Percentiles rank a stretch among this genome's conserved stretches.
These are phyloP conservation scores for Nannizzia gypsea DNA, from an alignment of 2,329 filamentous ascomycete species.

Conservation along the genomic window DNA sequence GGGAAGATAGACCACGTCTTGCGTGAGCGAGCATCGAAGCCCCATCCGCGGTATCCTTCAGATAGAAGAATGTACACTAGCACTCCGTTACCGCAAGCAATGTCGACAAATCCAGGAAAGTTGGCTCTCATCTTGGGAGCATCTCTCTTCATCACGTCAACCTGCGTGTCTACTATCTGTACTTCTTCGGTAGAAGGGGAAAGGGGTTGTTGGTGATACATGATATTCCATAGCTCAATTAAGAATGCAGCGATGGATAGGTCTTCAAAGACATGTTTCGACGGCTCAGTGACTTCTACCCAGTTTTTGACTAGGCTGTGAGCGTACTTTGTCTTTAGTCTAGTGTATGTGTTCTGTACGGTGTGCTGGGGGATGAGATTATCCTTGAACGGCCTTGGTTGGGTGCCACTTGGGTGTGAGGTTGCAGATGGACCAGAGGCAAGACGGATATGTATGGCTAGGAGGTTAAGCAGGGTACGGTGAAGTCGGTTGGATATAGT, in stretches of 20 bases:
- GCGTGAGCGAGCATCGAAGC: constrained; percentile 76
- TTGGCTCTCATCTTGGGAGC: constrained; percentile 12
- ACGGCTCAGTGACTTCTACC: constrained; percentile 76
- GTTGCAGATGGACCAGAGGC: constrained; percentile 18
- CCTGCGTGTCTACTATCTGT: neutral
- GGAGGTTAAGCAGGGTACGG: constrained; percentile 27
- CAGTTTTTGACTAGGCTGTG: constrained; percentile 58
- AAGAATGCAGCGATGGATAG: constrained; percentile 82
- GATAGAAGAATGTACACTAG: constrained; percentile 68
- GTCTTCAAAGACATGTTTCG: constrained; percentile 93
- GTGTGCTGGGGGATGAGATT: constrained; percentile 61
- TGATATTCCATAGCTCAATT: constrained; percentile 77
- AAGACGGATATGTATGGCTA: constrained; percentile 29
- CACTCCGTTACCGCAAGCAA: constrained; percentile 89
- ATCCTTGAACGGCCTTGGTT: constrained; percentile 72
- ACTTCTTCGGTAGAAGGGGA: neutral
- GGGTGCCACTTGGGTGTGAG: constrained; percentile 40
- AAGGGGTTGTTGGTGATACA: constrained; percentile 53
- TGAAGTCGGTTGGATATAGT: constrained; percentile 29
- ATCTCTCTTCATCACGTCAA: constrained; percentile 15
- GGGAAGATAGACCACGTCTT: constrained; percentile 76
- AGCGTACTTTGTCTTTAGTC: constrained; percentile 70
- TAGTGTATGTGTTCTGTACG: constrained; percentile 72
- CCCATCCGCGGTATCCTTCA: constrained; percentile 77
- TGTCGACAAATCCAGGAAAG: constrained; percentile 88